Conservation (phyloP, 2,329 filamentous ascomycete genomes). For the Ophiostoma triangulosporum region DNA sequence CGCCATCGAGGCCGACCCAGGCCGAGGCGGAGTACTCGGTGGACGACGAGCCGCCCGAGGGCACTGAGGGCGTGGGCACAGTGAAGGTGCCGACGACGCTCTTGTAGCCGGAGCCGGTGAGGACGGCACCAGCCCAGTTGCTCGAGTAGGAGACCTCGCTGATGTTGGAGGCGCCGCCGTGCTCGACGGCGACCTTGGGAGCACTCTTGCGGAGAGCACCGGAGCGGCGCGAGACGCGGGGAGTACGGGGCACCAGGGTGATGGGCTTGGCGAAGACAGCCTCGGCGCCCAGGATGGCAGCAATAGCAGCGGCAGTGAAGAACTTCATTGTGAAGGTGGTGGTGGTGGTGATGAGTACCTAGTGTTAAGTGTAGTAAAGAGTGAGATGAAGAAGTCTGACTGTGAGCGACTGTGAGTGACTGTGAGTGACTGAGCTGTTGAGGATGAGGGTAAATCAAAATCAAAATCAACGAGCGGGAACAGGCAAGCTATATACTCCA, state of each 20-base stretch:
- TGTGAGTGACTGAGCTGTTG: neutral
- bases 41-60: conserved; percentile 8
- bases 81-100: conserved; percentile 17
- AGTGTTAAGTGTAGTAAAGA: neutral
- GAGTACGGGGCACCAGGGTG: conserved; percentile 25
- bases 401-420: neutral
- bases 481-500: neutral
- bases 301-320: conserved; percentile 24
- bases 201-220: conserved; percentile 15
- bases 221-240: conserved; percentile 18
- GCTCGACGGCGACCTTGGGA: neutral
- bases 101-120: conserved; percentile 9
- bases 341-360: neutral
- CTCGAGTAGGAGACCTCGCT: conserved; percentile 26
- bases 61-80: conserved; percentile 16
- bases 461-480: neutral
- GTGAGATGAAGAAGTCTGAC: neutral
- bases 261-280: conserved; percentile 32
- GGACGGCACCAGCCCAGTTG: conserved; percentile 20
- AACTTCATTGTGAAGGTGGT: conserved; percentile 31
- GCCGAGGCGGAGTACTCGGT: conserved; percentile 18
- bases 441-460: neutral
- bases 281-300: conserved; percentile 21
- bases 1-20: conserved; percentile 22
- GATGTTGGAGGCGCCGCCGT: conserved; percentile 16